These are phyloP conservation scores for Agarophyton chilense DNA, from an alignment of 23 red algal species.

Conservation along the genomic window DNA sequence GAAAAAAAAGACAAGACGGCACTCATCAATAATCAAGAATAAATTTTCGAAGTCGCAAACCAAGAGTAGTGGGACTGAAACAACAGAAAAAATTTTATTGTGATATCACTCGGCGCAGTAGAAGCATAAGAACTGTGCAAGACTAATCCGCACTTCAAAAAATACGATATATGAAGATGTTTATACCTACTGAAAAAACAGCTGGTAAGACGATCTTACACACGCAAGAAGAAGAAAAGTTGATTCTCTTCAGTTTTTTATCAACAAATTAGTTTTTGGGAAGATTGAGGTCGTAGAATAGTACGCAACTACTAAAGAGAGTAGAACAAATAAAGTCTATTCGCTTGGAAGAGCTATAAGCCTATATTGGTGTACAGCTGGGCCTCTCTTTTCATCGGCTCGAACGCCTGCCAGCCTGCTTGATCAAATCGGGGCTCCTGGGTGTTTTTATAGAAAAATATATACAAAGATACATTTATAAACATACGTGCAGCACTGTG, in stretches of 20 bases:
- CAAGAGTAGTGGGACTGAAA: neutral
- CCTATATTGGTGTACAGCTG: constrained; percentile 3
- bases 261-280: neutral
- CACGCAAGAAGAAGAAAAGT: neutral
- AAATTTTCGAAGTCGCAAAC: neutral
- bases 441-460: neutral
- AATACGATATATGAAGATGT: neutral
- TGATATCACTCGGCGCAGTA: neutral
- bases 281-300: neutral
- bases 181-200: neutral
- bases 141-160: neutral
- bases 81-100: neutral
- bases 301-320: neutral
- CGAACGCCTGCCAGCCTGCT: neutral
- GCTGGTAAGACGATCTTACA: neutral
- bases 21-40: neutral
- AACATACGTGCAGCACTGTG: neutral
- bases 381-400: neutral
- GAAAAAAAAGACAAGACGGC: neutral
- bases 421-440: neutral
- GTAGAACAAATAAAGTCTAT: neutral
- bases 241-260: neutral
- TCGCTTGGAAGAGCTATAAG: constrained; percentile 7
- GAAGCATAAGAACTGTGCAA: neutral
- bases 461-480: neutral